These are phyloP conservation scores for Curvularia hawaiiensis DNA, from an alignment of 2,329 filamentous ascomycete genomes.

Conservation along the genomic window DNA sequence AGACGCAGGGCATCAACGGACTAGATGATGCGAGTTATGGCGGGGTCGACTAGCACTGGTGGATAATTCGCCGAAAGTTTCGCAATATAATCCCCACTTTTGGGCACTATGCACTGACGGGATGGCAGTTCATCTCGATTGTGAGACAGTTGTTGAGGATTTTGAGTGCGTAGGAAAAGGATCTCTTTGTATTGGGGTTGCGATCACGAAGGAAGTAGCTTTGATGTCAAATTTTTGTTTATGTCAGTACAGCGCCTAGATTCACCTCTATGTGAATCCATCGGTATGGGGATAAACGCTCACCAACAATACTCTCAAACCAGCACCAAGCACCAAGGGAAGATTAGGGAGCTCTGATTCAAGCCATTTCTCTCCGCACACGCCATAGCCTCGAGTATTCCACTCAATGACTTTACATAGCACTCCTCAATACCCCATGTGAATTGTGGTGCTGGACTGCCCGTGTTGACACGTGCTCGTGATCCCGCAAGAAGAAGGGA, in stretches of 20 bases:
- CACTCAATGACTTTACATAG: neutral
- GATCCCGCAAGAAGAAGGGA: neutral
- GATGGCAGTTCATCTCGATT: neutral
- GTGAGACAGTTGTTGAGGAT: neutral
- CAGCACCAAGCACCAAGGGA: slow-evolving; percentile 1
- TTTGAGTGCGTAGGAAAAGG: neutral
- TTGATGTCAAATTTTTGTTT: neutral
- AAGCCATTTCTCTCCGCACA: neutral
- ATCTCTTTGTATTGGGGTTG: neutral
- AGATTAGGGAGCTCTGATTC: neutral
- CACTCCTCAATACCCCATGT: neutral
- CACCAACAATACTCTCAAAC: neutral
- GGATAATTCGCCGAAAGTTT: neutral
- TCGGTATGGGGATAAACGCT: neutral
- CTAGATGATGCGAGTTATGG: neutral
- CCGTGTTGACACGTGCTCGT: neutral
- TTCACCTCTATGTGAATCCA: neutral
- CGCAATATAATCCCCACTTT: neutral
- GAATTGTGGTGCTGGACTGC: neutral
- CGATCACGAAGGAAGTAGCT: neutral
- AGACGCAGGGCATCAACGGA: neutral
- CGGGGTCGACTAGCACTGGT: neutral
- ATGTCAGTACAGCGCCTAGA: neutral
- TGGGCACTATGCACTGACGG: neutral
- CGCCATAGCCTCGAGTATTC: neutral